Conservation (phyloP, 2,329 filamentous ascomycete genomes). For the Hymenoscyphus scutula region DNA sequence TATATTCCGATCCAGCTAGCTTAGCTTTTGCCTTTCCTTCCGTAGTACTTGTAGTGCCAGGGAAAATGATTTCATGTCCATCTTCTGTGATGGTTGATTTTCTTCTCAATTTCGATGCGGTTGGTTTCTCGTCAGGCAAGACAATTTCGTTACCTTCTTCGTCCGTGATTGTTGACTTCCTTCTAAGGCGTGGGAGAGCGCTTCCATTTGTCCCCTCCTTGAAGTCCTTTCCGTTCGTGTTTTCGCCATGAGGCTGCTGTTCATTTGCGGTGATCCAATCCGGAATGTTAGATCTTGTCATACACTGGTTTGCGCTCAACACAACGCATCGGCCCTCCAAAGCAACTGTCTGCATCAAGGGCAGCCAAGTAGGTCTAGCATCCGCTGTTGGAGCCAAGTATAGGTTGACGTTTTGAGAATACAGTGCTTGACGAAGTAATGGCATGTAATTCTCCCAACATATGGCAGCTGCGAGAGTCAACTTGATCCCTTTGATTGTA, state of each 20-base stretch:
- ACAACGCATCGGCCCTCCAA: slow-evolving; percentile 84
- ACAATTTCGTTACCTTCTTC: slow-evolving; percentile 56
- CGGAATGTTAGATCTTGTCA: slow-evolving; percentile 57
- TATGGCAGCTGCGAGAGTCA: slow-evolving; percentile 83
- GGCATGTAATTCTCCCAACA: slow-evolving; percentile 99
- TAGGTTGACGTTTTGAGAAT: slow-evolving; percentile 86
- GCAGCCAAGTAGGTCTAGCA: slow-evolving; percentile 75
- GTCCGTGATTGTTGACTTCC: slow-evolving; percentile 28
- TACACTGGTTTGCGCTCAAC: slow-evolving; percentile 80
- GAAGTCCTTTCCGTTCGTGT: slow-evolving; percentile 1
- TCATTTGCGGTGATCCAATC: slow-evolving; percentile 48
- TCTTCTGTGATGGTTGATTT: slow-evolving; percentile 41
- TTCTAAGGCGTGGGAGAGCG: not conserved
- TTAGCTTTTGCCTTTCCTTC: slow-evolving; percentile 23
- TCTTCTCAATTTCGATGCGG: not conserved
- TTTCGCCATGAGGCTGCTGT: not conserved
- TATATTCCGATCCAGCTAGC: slow-evolving; percentile 24
- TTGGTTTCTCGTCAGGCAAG: slow-evolving; percentile 29
- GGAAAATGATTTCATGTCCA: slow-evolving; percentile 53
- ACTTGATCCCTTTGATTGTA: slow-evolving; percentile 70
- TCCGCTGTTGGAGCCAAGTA: slow-evolving; percentile 92
- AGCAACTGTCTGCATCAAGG: slow-evolving; percentile 78
- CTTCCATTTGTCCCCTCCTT: slow-evolving; percentile 8
- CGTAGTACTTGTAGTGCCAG: not conserved
- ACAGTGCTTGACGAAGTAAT: slow-evolving; percentile 76